phyloP scores from a whole-genome alignment of 78 protist species.

The Chrysochromulina tobinii region DNA sequence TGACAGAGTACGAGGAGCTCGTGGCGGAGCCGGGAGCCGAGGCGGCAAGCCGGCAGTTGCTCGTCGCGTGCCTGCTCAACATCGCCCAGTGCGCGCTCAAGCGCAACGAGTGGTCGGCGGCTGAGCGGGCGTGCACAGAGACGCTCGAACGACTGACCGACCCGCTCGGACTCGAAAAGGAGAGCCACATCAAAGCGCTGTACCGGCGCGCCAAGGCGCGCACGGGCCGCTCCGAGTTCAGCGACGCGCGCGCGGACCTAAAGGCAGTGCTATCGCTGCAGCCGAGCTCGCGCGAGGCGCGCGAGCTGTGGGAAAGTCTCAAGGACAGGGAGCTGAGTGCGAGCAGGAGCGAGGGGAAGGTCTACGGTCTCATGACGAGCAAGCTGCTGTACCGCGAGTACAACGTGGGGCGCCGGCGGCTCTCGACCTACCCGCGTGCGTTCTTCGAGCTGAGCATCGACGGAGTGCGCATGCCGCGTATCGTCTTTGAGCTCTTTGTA shows the following conservation, averaged over 20 bases:
- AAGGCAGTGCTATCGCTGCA: not conserved
- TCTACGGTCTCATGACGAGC: not conserved
- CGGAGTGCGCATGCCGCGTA: not conserved
- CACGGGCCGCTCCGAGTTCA: not conserved
- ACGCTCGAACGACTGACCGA: not conserved
- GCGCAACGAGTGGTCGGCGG: not conserved
- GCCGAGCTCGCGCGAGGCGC: not conserved
- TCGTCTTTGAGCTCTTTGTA: conserved; percentile 16
- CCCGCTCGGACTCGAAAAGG: not conserved
- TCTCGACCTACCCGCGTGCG: not conserved
- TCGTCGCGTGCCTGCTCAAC: not conserved
- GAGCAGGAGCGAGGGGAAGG: no score
- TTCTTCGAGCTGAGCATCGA: not conserved
- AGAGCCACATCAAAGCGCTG: not conserved
- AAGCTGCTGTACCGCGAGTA: not conserved
- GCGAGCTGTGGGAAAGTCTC: not conserved
- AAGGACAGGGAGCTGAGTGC: not conserved
- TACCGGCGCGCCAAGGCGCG: not conserved
- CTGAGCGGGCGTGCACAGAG: not conserved
- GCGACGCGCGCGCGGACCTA: not conserved
- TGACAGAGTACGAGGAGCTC: not conserved
- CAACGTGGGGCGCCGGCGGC: not conserved
- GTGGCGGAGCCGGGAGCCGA: not conserved
- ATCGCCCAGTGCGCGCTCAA: not conserved
- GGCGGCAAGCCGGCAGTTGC: not conserved